Base-by-base conservation (phyloP, 2,329 filamentous ascomycete species). In the Metarhizium anisopliae region DNA sequence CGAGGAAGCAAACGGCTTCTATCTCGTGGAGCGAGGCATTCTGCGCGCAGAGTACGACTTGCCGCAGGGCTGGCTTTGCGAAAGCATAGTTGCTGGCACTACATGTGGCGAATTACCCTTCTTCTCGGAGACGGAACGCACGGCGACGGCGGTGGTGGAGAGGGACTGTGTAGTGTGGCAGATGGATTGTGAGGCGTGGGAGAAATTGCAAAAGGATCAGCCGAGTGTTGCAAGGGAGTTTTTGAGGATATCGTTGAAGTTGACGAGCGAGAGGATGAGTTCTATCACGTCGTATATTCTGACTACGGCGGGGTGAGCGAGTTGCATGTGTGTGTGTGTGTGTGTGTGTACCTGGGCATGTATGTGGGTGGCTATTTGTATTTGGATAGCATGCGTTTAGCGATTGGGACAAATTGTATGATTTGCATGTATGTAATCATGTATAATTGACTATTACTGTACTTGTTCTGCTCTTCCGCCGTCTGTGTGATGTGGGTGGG, bases 81-180 rank as follows among this genome's bases (percentile, higher is more conserved):
- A 99, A 70, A 89, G 90, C 65, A 96, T 97, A 55, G 87, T 96
- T 1, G 89, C 92, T 0, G 94, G 94, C 16, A 94, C 94, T 1
- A 96, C 94, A 0, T 97, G 93, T 63, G 94, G 94, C 40, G 94
- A 99, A 73, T 72, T 99, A 54, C 94, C 94, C 0, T 99, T 99
- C 74, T 99, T 99, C 73, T 90, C 87, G 2, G 89, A 95, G 65
- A 97, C 93, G 1, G 78, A 83, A 53, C 82, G 94, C 18, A 97
- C 92, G 4, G 91, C 91, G 2, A 96, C 89, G 0, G 91, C 95
- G 11, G 78, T 85, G 47, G 90, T 90, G 2, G 92, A 97, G 68
- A 81, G 85, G 54, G 86, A 93, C 62, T 89, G 86, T 59, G 83
- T 94, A 0, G 83, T 87, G 6, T 99, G 94, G 94, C 72, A 87